Percentiles rank a stretch among this genome's conserved stretches.
phyloP scores from a whole-genome alignment of 192 early-diverging fungal genomes.

The Kickxella alabastrina region DNA sequence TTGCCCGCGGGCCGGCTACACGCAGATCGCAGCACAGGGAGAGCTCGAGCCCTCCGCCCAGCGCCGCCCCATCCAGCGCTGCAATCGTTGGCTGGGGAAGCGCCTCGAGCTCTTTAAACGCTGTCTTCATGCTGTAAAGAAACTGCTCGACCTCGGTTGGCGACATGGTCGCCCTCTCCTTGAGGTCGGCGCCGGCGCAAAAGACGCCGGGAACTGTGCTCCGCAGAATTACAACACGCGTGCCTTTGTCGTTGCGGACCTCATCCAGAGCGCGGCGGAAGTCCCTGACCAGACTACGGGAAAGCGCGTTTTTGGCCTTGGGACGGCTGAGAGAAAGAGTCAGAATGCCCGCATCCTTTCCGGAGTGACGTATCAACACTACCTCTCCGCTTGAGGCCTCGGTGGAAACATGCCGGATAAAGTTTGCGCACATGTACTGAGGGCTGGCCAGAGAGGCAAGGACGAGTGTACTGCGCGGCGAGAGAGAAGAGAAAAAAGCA shows the following conservation, averaged over 20 bases:
- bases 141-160: slow-evolving; percentile 74
- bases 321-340: slow-evolving; percentile 83
- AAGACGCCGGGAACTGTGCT: slow-evolving; percentile 79
- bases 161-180: slow-evolving; percentile 83
- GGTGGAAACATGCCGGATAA: background rate
- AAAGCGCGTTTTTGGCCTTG: slow-evolving; percentile 85
- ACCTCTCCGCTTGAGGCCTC: slow-evolving; percentile 10
- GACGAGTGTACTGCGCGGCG: background rate
- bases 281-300: slow-evolving; percentile 66
- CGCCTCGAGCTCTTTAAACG: slow-evolving; percentile 81
- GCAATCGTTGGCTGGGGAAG: slow-evolving; percentile 92
- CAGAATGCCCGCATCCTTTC: slow-evolving; percentile 62
- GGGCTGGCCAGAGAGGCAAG: too few relatives aligned
- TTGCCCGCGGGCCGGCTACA: slow-evolving; percentile 72
- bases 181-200: slow-evolving; percentile 94
- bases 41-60: slow-evolving; percentile 91
- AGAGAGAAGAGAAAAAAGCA: background rate
- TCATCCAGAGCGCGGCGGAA: slow-evolving; percentile 63
- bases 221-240: slow-evolving; percentile 76
- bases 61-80: slow-evolving; percentile 86
- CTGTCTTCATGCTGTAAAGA: slow-evolving; percentile 67
- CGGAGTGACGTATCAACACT: slow-evolving; percentile 14
- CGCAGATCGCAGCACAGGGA: slow-evolving; percentile 87
- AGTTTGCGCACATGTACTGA: background rate
- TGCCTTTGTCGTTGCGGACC: slow-evolving; percentile 57